Conservation (phyloP, 768 basidiomycete genomes). For the Podaxis rugospora region DNA sequence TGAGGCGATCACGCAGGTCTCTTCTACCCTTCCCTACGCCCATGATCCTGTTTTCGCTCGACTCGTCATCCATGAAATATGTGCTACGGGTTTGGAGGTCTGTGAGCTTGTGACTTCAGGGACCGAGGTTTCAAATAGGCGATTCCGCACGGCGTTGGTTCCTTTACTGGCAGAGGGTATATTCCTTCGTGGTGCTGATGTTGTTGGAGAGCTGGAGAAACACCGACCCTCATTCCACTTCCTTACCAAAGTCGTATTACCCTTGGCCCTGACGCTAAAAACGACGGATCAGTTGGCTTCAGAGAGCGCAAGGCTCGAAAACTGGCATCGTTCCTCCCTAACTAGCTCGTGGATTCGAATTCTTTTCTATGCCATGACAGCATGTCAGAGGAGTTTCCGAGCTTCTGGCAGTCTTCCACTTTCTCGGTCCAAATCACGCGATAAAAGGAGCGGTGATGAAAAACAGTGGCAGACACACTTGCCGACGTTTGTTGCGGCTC, state of each 20-base stretch:
- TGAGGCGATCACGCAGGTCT: conserved; percentile 43
- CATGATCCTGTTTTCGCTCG: conserved; percentile 47
- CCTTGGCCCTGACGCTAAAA: conserved; percentile 51
- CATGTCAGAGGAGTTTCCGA: conserved; percentile 37
- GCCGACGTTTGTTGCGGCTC: conserved; percentile 41
- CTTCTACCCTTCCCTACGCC: conserved; percentile 40
- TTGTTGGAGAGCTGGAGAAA: conserved; percentile 53
- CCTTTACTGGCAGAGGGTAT: conserved; percentile 39
- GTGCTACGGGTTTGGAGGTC: conserved; percentile 40
- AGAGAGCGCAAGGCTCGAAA: conserved; percentile 37
- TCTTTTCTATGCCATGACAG: conserved; percentile 51
- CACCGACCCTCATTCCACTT: conserved; percentile 53
- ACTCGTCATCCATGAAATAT: conserved; percentile 41
- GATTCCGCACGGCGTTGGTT: conserved; percentile 36
- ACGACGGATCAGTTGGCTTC: conserved; percentile 40
- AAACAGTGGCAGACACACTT: conserved; percentile 28
- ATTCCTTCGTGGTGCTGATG: conserved; percentile 45
- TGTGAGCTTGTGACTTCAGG: conserved; percentile 43
- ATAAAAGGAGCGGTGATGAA: conserved; percentile 23
- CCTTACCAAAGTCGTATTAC: conserved; percentile 61
- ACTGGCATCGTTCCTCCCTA: conserved; percentile 42
- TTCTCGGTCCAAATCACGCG: conserved; percentile 41
- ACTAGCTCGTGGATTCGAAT: conserved; percentile 59
- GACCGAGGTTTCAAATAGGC: conserved; percentile 33
- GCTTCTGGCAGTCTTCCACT: conserved; percentile 18